phyloP scores from a whole-genome alignment of 176 grass and related monocot genomes.

The Rhipidocladum racemiflorum region DNA sequence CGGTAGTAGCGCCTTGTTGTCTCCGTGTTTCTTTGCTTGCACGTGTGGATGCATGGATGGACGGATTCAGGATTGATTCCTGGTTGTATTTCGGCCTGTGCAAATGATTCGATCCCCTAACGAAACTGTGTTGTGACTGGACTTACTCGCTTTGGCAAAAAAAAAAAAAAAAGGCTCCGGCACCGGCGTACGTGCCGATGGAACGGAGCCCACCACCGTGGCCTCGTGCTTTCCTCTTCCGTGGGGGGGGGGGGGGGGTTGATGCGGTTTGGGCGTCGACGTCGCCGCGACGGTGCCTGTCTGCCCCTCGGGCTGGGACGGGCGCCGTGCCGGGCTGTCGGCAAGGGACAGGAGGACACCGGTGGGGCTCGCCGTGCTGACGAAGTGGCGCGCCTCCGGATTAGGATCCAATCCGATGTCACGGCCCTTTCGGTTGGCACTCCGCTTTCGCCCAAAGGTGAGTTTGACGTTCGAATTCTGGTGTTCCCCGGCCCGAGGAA shows the following conservation, averaged over 20 bases:
- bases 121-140: background rate
- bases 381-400: background rate
- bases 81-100: background rate
- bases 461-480: constrained; percentile 8
- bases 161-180: background rate
- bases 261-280: constrained; percentile 34
- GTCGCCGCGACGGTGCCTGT: constrained; percentile 28
- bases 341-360: constrained; percentile 51
- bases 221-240: background rate
- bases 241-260: too few species aligned
- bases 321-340: constrained; percentile 33
- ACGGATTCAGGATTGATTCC: background rate
- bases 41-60: background rate
- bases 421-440: constrained; percentile 36
- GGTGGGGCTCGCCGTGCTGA: constrained; percentile 42
- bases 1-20: background rate
- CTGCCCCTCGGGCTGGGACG: background rate
- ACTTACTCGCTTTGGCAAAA: background rate
- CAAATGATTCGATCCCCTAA: background rate
- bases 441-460: background rate
- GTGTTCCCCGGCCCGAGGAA: constrained; percentile 36
- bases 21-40: background rate
- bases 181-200: background rate
- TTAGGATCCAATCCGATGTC: background rate
- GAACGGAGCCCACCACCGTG: background rate